A percentile compares a stretch with the other conserved stretches of the same genome.
Evolutionary conservation across 2,329 filamentous ascomycete species (phyloP).

Genomic region (Sporothrix phasma): DNA sequence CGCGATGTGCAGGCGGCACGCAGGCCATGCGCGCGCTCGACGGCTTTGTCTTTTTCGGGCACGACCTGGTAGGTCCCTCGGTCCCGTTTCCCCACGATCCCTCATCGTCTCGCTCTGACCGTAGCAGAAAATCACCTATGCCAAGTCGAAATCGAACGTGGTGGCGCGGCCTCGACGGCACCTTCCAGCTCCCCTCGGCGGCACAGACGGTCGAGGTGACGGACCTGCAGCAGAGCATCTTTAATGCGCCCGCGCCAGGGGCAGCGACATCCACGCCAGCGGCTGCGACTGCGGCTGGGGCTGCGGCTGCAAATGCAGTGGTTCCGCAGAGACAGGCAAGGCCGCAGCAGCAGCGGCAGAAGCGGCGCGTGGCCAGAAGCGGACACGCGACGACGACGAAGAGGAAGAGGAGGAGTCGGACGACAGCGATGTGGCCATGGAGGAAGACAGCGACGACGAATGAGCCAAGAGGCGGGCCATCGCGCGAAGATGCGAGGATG

Average conservation of each 20-base stretch:
- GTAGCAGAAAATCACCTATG: conserved; percentile 75
- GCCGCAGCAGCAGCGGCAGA: neutral
- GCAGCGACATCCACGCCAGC: conserved; percentile 37
- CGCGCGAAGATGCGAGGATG: too few species aligned
- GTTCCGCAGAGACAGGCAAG: conserved; percentile 31
- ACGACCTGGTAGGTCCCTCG: conserved; percentile 58
- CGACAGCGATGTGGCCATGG: conserved; percentile 52
- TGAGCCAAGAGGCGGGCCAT: conserved; percentile 27
- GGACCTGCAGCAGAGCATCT: conserved; percentile 70
- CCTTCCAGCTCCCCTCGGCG: conserved; percentile 59
- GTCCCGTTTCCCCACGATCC: neutral
- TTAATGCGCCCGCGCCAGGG: conserved; percentile 55
- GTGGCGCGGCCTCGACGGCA: conserved; percentile 87
- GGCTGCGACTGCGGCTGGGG: neutral
- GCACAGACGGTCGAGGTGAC: conserved; percentile 53
- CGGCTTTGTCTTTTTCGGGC: conserved; percentile 76
- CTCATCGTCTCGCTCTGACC: neutral
- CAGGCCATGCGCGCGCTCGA: conserved; percentile 87
- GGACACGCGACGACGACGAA: conserved; percentile 57
- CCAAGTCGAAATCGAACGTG: conserved; percentile 78
- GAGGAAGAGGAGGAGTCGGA: conserved; percentile 56
- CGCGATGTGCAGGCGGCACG: conserved; percentile 84
- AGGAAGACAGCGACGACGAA: conserved; percentile 66
- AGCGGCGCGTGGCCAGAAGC: conserved; percentile 50
- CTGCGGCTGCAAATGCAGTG: neutral